phyloP scores from a whole-genome alignment of 805 yeast species.

The Blastobotrys attinorum region DNA sequence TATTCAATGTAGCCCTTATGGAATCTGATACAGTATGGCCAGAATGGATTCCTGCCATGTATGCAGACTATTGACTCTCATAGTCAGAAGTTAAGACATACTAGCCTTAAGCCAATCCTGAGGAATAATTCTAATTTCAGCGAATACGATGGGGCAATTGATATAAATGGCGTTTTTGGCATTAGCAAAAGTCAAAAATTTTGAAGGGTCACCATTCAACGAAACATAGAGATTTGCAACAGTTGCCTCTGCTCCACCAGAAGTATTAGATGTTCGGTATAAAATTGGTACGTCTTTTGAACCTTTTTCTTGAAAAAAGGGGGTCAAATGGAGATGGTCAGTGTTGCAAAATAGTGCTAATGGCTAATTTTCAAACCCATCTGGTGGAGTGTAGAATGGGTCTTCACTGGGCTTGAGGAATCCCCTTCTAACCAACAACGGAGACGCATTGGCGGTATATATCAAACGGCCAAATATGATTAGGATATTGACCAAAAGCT shows the following conservation, averaged over 20 bases:
- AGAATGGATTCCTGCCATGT: slow-evolving; percentile 21
- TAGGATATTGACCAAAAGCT: no score
- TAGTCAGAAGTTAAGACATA: slow-evolving; percentile 21
- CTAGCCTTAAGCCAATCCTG: slow-evolving; percentile 15
- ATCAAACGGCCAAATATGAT: no score
- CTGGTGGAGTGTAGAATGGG: slow-evolving; percentile 6
- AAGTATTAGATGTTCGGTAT: slow-evolving; percentile 22
- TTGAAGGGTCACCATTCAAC: slow-evolving; percentile 4
- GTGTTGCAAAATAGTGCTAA: not conserved
- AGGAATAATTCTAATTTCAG: slow-evolving; percentile 9
- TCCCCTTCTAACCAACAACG: no score
- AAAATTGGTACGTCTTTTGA: slow-evolving; percentile 19
- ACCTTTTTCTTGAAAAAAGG: slow-evolving; percentile 2
- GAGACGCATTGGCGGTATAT: no score
- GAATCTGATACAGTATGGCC: slow-evolving; percentile 24
- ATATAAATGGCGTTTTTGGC: slow-evolving; percentile 20
- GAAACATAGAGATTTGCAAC: slow-evolving; percentile 22
- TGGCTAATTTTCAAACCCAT: slow-evolving; percentile 2
- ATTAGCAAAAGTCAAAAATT: slow-evolving; percentile 19
- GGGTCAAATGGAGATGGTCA: not conserved
- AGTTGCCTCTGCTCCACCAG: slow-evolving; percentile 21
- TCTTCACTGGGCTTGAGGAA: slow-evolving; percentile 10
- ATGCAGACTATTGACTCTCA: slow-evolving; percentile 25
- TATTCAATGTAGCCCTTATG: slow-evolving; percentile 17
- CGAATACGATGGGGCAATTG: slow-evolving; percentile 22